Evolutionary conservation across 2,329 filamentous ascomycete species (phyloP).

Genomic region (Paecilomyces sp.): DNA sequence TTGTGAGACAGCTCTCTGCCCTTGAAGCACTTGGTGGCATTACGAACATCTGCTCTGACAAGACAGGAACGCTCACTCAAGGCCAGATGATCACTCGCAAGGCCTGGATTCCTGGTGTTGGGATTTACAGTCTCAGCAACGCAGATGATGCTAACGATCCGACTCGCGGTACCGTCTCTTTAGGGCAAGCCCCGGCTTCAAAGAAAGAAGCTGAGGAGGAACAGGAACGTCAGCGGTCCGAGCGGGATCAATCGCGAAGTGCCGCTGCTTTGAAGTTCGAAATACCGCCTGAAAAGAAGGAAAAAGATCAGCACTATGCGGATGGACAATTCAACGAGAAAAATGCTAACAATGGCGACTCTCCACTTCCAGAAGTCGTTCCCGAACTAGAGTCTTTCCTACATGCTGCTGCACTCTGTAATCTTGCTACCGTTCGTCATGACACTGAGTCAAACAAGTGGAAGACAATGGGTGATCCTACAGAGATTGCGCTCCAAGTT

Average conservation of each 20-base stretch:
- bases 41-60: constrained; percentile 53
- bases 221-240: constrained; percentile 33
- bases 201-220: constrained; percentile 23
- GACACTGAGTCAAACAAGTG: constrained; percentile 38
- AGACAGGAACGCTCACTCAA: constrained; percentile 49
- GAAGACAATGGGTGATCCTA: constrained; percentile 57
- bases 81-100: constrained; percentile 56
- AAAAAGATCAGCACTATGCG: constrained; percentile 19
- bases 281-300: constrained; percentile 46
- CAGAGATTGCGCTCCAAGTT: constrained; percentile 61
- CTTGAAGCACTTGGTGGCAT: constrained; percentile 52
- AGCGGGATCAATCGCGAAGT: constrained; percentile 53
- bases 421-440: constrained; percentile 45
- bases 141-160: constrained; percentile 51
- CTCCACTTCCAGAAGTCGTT: constrained; percentile 30
- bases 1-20: constrained; percentile 47
- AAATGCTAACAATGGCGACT: constrained; percentile 6
- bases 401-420: constrained; percentile 49
- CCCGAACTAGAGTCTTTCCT: constrained; percentile 45
- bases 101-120: constrained; percentile 48
- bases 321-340: constrained; percentile 17
- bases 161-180: constrained; percentile 41
- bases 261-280: constrained; percentile 56
- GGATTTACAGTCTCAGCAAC: constrained; percentile 46
- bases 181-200: constrained; percentile 25